Evolutionary conservation across 331 rosid genomes (phyloP).

Genomic region (Cucumis variabilis): DNA sequence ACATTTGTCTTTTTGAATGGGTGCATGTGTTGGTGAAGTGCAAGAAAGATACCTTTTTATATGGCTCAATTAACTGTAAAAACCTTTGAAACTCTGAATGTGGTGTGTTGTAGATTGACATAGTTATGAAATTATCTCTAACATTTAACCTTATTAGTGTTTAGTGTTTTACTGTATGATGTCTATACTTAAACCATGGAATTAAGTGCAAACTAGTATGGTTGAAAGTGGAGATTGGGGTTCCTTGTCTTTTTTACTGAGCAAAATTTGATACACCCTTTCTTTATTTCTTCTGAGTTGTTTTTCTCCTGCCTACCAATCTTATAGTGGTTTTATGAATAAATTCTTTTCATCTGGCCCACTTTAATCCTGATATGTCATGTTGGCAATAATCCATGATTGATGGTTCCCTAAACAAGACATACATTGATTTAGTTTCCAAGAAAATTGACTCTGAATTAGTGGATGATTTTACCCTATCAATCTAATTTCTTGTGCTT

Average conservation of each 20-base stretch:
- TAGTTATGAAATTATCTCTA: not conserved
- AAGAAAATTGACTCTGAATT: too few relatives aligned
- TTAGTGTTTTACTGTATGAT: not conserved
- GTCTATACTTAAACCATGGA: not conserved
- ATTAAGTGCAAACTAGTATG: conserved; percentile 4
- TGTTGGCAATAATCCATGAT: too few relatives aligned
- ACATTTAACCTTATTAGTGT: not conserved
- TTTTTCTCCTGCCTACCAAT: not conserved
- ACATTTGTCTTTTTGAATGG: not conserved
- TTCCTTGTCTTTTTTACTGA: not conserved
- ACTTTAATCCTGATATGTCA: too few relatives aligned
- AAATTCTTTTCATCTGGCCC: too few relatives aligned
- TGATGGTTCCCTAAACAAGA: too few relatives aligned
- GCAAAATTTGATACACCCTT: not conserved
- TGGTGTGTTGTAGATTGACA: not conserved
- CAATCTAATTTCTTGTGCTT: too few relatives aligned
- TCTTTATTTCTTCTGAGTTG: not conserved
- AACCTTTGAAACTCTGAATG: not conserved
- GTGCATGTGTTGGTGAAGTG: conserved; percentile 1
- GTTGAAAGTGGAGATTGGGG: conserved; percentile 6
- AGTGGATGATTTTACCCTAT: too few relatives aligned
- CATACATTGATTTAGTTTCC: too few relatives aligned
- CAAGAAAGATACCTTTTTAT: not conserved
- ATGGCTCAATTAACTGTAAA: not conserved
- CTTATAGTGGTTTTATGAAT: too few relatives aligned